Percentiles rank a stretch among this genome's conserved stretches.
Evolutionary conservation across 73 alveolate species (phyloP).

Genomic region (Paramecium primaurelia): DNA sequence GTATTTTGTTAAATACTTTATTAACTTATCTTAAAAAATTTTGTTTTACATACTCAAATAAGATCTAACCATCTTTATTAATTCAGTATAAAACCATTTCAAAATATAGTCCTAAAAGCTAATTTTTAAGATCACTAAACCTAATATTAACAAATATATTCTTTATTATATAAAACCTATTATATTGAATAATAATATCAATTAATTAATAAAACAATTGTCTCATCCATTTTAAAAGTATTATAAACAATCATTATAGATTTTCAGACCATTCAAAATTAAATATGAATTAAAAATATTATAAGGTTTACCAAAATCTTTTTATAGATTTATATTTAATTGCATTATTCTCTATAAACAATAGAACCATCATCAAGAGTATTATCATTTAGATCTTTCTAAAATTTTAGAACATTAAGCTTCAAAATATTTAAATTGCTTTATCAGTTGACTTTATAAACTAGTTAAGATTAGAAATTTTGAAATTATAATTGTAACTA

Average conservation of each 20-base stretch:
- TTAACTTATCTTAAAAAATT: constrained; percentile 44
- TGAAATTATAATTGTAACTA: no score
- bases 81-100: constrained; percentile 61
- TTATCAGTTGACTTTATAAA: no score
- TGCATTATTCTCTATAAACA: no score
- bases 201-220: constrained; percentile 64
- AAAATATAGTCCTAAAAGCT: constrained; percentile 59
- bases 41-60: constrained; percentile 58
- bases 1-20: neutral
- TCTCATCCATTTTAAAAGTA: constrained; percentile 55
- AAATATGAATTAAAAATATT: neutral
- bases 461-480: no score
- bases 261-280: neutral
- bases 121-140: constrained; percentile 58
- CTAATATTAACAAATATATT: constrained; percentile 52
- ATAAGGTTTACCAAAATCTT: neutral
- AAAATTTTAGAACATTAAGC: no score
- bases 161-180: constrained; percentile 18
- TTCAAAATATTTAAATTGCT: no score
- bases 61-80: constrained; percentile 45
- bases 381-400: no score
- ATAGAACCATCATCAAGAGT: no score
- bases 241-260: neutral
- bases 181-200: constrained; percentile 60
- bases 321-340: constrained; percentile 20